phyloP scores from a whole-genome alignment of 345 rosid species.

The Fremontodendron californicum region DNA sequence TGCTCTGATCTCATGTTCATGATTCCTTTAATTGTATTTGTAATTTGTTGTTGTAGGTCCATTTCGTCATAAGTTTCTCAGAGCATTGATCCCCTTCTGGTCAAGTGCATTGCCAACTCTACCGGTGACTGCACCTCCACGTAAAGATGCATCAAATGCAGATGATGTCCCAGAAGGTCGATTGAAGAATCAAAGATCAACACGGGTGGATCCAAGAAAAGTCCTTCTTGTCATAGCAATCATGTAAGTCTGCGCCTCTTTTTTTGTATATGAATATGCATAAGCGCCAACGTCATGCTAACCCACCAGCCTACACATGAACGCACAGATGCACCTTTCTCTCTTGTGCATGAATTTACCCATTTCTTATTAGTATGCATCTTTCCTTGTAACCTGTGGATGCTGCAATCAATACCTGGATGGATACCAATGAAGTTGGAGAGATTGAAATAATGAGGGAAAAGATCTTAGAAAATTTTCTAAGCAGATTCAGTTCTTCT shows the following conservation, averaged over 20 bases:
- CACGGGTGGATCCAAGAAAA: constrained; percentile 86
- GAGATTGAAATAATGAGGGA: neutral
- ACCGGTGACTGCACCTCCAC: constrained; percentile 94
- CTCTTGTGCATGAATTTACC: neutral
- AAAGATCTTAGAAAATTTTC: neutral
- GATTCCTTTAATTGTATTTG: neutral
- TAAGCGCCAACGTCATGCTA: neutral
- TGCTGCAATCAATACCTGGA: neutral
- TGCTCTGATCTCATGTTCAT: neutral
- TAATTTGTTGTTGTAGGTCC: constrained; percentile 50
- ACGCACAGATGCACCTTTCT: neutral
- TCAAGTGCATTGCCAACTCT: constrained; percentile 91
- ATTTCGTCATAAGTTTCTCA: constrained; percentile 76
- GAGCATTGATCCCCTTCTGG: constrained; percentile 97
- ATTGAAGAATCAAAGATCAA: constrained; percentile 54
- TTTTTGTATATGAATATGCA: neutral
- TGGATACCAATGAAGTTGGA: neutral
- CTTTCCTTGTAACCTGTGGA: neutral
- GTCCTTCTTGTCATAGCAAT: constrained; percentile 79
- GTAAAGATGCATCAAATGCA: constrained; percentile 60
- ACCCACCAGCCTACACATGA: neutral
- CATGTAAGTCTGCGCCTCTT: constrained; percentile 15
- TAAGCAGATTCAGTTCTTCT: neutral
- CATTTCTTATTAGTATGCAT: neutral
- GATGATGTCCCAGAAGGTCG: constrained; percentile 71